phyloP scores from a whole-genome alignment of 257 asterid species.

The Primulina huaijiensis region DNA sequence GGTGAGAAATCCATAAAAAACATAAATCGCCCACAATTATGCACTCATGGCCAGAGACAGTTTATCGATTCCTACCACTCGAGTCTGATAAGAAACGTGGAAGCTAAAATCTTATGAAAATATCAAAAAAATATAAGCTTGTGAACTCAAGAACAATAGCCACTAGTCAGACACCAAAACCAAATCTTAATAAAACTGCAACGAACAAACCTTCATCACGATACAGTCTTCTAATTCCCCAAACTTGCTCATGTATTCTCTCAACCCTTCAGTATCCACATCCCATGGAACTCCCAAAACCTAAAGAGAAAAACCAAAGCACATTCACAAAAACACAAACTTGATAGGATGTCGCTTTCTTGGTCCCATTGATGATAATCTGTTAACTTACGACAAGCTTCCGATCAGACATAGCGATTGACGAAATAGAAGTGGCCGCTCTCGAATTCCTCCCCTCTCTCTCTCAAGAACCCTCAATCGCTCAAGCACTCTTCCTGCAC shows the following conservation, averaged over 20 bases:
- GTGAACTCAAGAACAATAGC: background rate
- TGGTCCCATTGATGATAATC: background rate
- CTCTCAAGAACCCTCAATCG: slow-evolving; percentile 68
- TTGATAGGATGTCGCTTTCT: background rate
- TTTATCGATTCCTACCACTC: background rate
- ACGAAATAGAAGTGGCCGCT: slow-evolving; percentile 19
- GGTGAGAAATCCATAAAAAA: background rate
- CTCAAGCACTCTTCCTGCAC: slow-evolving; percentile 97
- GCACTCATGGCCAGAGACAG: background rate
- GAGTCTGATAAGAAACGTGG: background rate
- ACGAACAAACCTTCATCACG: slow-evolving; percentile 79
- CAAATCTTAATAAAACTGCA: background rate
- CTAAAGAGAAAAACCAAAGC: slow-evolving; percentile 33
- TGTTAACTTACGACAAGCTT: slow-evolving; percentile 82
- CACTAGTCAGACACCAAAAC: background rate
- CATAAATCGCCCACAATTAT: background rate
- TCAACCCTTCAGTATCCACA: slow-evolving; percentile 85
- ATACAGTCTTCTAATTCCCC: slow-evolving; percentile 97
- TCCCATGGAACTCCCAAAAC: slow-evolving; percentile 99
- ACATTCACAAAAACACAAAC: slow-evolving; percentile 8
- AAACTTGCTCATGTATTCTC: slow-evolving; percentile 89
- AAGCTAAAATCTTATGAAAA: background rate
- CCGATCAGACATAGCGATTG: slow-evolving; percentile 64
- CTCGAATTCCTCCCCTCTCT: slow-evolving; percentile 39
- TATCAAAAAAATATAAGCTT: background rate